Evolutionary conservation across 331 rosid genomes (phyloP), one percentile per base, ranked within the genome.

Genomic region (Stylosanthes scabra): DNA sequence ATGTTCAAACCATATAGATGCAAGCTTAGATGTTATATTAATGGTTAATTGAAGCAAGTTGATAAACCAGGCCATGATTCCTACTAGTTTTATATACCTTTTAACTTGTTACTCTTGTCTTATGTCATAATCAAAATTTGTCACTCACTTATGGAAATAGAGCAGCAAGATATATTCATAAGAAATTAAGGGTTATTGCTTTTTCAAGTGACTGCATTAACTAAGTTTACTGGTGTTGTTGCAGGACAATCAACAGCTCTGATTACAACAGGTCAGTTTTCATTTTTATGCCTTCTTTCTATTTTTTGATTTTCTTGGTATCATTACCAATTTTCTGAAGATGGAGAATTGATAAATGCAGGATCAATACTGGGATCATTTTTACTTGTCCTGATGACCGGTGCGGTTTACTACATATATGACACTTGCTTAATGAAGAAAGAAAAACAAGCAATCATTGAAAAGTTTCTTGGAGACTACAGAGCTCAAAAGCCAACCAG

Each of bases 401-500:
- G 45, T 55, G 71, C 63, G 41, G 15, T 65, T 9, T 61, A 15
- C 52, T 55, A 50, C 16, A 29, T 64, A 29, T 63, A 63, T 25
- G 56, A 14, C 47, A 27, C 16, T 31, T 61, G 49, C 42, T 72
- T 14, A 31, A 14, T 28, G 11, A 5, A 8, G 8, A 64, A 58
- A 49, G 76, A 44, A 9, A 75, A 79, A 56, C 69, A 79, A 9
- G 69, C 14, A 1, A 79, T 66, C 3, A 8, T 76, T 5, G 80
- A 80, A 41, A 83, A 59, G 3, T 80, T 83, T 49, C 52, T 83
- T 12, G 31, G 80, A 25, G 82, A 83, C 9, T 80, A 76, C 45
- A 76, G 31, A n/a, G 82, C 84, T 41, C 74, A 76, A 11, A 83
- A 80, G 31, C 87, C 84, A 8, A 63, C 80, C 0, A 76, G 82